Percentiles rank a stretch among this genome's conserved stretches.
Conservation (phyloP, 106 monocot species). For the Acanthochlamys bracteata region DNA sequence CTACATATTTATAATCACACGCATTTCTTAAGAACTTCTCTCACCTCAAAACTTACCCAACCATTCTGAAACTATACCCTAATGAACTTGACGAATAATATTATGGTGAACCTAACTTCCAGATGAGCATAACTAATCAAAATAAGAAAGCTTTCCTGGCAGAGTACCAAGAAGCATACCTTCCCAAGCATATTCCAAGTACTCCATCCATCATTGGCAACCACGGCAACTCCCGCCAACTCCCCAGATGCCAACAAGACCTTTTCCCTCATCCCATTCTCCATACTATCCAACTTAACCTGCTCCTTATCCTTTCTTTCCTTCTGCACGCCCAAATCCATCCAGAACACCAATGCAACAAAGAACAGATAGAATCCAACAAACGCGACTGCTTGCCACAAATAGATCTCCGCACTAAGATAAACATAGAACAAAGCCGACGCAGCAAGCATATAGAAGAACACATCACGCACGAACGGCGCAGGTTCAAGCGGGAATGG, state of each 20-base stretch:
- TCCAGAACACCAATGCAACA: slow-evolving; percentile 82
- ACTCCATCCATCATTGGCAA: background rate
- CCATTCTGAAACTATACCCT: too few relatives aligned
- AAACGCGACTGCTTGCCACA: slow-evolving; percentile 84
- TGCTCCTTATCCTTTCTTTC: background rate
- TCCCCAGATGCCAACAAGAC: background rate
- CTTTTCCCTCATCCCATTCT: slow-evolving; percentile 10
- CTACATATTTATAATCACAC: too few relatives aligned
- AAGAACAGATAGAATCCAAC: slow-evolving; percentile 77
- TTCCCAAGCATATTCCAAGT: slow-evolving; percentile 12
- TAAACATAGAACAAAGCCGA: slow-evolving; percentile 80
- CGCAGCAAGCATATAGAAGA: slow-evolving; percentile 72
- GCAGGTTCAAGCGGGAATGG: slow-evolving; percentile 58
- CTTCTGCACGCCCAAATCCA: slow-evolving; percentile 47
- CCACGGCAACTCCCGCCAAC: background rate
- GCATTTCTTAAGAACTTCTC: too few relatives aligned
- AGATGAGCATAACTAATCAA: background rate
- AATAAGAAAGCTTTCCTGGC: too few relatives aligned
- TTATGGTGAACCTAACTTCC: too few relatives aligned
- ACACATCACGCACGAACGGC: slow-evolving; percentile 68
- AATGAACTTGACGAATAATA: too few relatives aligned
- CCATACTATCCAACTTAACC: slow-evolving; percentile 11
- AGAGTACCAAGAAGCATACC: slow-evolving; percentile 7
- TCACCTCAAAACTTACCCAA: too few relatives aligned
- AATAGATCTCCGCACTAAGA: slow-evolving; percentile 76